Conservation (phyloP, 1,284 basidiomycete species). For the Trichosporon faecale region DNA sequence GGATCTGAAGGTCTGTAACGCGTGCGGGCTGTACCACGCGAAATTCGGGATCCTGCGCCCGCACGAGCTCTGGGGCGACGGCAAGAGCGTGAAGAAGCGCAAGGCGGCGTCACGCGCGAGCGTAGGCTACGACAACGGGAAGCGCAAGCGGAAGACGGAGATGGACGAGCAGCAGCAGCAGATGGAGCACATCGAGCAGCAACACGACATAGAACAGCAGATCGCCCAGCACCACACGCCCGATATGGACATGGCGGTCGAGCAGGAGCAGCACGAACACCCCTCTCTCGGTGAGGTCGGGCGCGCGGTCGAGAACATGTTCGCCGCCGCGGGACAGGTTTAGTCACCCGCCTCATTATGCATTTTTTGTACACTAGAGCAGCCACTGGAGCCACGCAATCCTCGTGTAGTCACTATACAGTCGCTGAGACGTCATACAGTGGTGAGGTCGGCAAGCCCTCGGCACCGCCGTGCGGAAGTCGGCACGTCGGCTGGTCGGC, state of each 20-base stretch:
- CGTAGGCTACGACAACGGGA: conserved; percentile 13
- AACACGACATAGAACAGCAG: background rate
- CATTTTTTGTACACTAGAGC: background rate
- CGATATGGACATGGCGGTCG: conserved; percentile 1
- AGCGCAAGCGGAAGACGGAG: conserved; percentile 22
- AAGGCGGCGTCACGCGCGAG: conserved; percentile 15
- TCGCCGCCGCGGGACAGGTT: conserved; percentile 9
- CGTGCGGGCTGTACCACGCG: conserved; percentile 46
- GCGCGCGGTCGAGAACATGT: conserved; percentile 25
- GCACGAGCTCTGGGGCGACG: conserved; percentile 49
- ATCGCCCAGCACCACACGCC: background rate
- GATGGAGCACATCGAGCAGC: conserved; percentile 6
- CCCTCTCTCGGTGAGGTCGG: conserved; percentile 18
- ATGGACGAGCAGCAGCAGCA: conserved; percentile 9
- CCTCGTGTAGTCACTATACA: no score
- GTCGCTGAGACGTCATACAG: no score
- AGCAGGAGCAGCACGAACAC: background rate
- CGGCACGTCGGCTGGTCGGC: background rate
- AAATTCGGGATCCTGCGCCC: conserved; percentile 48
- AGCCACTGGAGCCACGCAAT: background rate
- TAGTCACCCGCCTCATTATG: background rate
- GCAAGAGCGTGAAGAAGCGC: conserved; percentile 43
- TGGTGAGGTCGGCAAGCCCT: background rate
- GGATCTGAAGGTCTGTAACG: conserved; percentile 46
- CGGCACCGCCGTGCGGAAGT: background rate